phyloP scores from a whole-genome alignment of 352 stramenopile genomes.

The Phytophthora citricola region DNA sequence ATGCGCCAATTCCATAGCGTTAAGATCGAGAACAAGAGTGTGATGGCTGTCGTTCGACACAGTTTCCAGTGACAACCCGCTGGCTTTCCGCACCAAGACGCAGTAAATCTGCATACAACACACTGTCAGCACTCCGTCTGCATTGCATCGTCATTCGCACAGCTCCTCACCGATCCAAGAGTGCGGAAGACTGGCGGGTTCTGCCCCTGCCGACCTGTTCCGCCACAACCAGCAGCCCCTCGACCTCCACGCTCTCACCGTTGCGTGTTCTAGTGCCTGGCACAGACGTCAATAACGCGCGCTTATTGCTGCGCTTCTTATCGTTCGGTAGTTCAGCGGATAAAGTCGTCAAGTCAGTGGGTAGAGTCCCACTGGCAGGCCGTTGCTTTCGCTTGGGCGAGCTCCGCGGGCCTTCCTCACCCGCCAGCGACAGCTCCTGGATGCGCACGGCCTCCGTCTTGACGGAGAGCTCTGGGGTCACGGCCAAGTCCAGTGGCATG shows the following conservation, averaged over 20 bases:
- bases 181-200: conserved; percentile 38
- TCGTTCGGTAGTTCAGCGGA: conserved; percentile 10
- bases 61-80: conserved; percentile 46
- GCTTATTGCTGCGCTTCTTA: conserved; percentile 54
- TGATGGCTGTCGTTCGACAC: conserved; percentile 46
- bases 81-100: conserved; percentile 45
- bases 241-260: conserved; percentile 48
- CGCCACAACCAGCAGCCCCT: conserved; percentile 58
- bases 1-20: conserved; percentile 47
- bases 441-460: conserved; percentile 39
- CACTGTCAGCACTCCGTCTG: conserved; percentile 15
- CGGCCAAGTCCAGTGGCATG: conserved; percentile 30
- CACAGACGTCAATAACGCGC: conserved; percentile 32
- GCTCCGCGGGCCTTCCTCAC: conserved; percentile 1
- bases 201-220: conserved; percentile 42
- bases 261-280: conserved; percentile 24
- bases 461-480: conserved; percentile 17
- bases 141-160: background rate
- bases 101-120: conserved; percentile 51
- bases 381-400: conserved; percentile 42
- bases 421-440: conserved; percentile 46
- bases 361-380: conserved; percentile 16
- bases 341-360: conserved; percentile 22
- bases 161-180: conserved; percentile 51
- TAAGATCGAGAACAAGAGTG: conserved; percentile 41